Base-by-base conservation (phyloP, 805 yeast species). In the Spathaspora gorwiae region DNA sequence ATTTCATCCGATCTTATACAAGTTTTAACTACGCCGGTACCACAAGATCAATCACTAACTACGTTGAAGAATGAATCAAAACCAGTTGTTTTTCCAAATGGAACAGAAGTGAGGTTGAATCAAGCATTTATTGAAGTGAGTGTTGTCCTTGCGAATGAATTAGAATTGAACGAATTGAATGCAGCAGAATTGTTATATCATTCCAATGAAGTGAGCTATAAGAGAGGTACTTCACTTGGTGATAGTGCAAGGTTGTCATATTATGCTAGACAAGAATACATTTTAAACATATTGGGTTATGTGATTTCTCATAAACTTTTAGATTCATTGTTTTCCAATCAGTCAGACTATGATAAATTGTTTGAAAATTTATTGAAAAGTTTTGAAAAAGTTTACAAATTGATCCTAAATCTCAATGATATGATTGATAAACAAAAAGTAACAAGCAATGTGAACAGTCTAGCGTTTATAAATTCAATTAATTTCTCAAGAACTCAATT, bases 181-280 rank as follows among this genome's bases (percentile, higher is more conserved):
- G 77, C 87, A 1, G 94, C 95, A 1, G 87, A 89, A 56, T 58
- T 87, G 26, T 70, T 90, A 2, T 76, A 67, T 42, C 60, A 64
- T 48, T 76, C 89, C 3, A 56, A 66, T 14, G 50, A 47, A 60
- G 24, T 66, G 54, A 43, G 61, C 55, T 48, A 64, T 56, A 54
- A 66, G 65, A 68, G 77, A 26, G 84, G 85, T 1, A 66, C 73
- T 0, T 65, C 72, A 2, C 59, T 78, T 29, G 50, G 73, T 7
- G 90, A 84, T 52, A 70, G 77, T 15, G 96, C 94, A 1, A 76
- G 81, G 47, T 76, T 85, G 6, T 73, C 80, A 8, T 89, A 78
- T 60, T 87, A 81, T 56, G 66, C 79, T 43, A 76, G 97, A 54
- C 75, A 84, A 43, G 84, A 81, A 54, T 84, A 79, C 50, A 80